Conservation (phyloP, 192 early-diverging fungal species). For the Haplosporangium gracile region DNA sequence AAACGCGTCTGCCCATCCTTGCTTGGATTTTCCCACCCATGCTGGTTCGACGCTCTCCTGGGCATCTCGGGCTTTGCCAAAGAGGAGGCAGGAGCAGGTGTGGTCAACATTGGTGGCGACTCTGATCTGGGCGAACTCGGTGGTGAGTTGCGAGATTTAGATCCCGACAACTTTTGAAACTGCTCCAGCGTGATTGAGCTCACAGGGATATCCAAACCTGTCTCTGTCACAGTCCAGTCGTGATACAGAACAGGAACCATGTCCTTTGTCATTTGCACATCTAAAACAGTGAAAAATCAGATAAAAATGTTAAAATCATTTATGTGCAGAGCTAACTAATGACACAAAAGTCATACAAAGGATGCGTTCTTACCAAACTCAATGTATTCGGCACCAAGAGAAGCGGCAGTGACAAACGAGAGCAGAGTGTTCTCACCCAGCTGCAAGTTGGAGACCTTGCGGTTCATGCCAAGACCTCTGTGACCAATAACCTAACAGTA, state of each 20-base stretch:
- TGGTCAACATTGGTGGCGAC: neutral
- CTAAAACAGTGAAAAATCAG: conserved; percentile 45
- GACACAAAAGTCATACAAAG: neutral
- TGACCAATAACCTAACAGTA: conserved; percentile 81
- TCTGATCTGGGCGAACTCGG: conserved; percentile 30
- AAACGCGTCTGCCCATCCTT: conserved; percentile 22
- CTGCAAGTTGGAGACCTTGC: conserved; percentile 73
- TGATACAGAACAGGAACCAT: conserved; percentile 91
- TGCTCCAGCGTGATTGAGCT: conserved; percentile 77
- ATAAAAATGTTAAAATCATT: too few species aligned
- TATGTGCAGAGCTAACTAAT: neutral
- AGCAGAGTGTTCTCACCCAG: conserved; percentile 93
- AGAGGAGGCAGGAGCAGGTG: conserved; percentile 14
- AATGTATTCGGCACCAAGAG: conserved; percentile 87
- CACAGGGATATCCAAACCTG: conserved; percentile 77
- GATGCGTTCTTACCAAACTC: conserved; percentile 80
- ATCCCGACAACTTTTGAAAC: conserved; percentile 70
- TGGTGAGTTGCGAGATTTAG: conserved; percentile 52
- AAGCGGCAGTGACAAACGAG: conserved; percentile 87
- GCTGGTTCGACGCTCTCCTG: conserved; percentile 9
- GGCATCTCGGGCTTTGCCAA: conserved; percentile 20
- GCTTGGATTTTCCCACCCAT: conserved; percentile 14
- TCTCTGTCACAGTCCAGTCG: conserved; percentile 88
- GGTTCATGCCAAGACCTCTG: conserved; percentile 91
- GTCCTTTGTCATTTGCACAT: conserved; percentile 95